A percentile compares a stretch with the other conserved stretches of the same genome.
phyloP scores from a whole-genome alignment of 2,329 filamentous ascomycete genomes.

The Fusarium redolens region DNA sequence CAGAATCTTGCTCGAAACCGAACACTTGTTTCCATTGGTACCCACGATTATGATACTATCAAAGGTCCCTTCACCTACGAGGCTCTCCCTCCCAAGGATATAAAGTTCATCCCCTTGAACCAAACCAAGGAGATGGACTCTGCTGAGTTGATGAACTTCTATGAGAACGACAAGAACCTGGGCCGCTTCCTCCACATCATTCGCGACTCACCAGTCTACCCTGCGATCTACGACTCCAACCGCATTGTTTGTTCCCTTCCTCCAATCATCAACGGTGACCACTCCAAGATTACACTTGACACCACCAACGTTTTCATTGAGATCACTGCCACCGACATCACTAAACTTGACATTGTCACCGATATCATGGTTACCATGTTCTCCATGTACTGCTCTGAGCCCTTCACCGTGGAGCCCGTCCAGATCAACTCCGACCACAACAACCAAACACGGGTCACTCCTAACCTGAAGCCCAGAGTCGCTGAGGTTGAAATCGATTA shows the following conservation, averaged over 20 bases:
- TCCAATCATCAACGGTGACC: constrained; percentile 97
- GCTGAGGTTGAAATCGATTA: constrained; percentile 90
- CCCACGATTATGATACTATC: constrained; percentile 93
- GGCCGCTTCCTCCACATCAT: constrained; percentile 94
- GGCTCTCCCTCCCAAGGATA: constrained; percentile 88
- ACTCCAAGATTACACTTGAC: constrained; percentile 93
- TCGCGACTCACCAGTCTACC: constrained; percentile 91
- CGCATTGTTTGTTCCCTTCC: constrained; percentile 90
- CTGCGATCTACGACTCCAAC: constrained; percentile 93
- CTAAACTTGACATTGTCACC: constrained; percentile 94
- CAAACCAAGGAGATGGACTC: constrained; percentile 89
- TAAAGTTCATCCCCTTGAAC: constrained; percentile 91
- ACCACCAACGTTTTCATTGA: constrained; percentile 97
- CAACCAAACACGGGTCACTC: constrained; percentile 81
- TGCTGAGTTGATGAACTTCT: constrained; percentile 91
- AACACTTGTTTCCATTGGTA: constrained; percentile 96
- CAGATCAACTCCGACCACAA: constrained; percentile 95
- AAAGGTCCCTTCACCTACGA: constrained; percentile 97
- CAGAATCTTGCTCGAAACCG: constrained; percentile 93
- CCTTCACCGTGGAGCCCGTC: constrained; percentile 93
- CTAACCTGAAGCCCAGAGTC: constrained; percentile 79
- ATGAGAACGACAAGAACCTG: constrained; percentile 93
- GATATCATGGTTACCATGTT: constrained; percentile 99
- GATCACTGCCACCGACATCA: constrained; percentile 94
- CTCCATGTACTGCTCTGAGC: constrained; percentile 86